These are phyloP conservation scores for Letharia lupina DNA, from an alignment of 495 filamentous ascomycete species.

Conservation along the genomic window DNA sequence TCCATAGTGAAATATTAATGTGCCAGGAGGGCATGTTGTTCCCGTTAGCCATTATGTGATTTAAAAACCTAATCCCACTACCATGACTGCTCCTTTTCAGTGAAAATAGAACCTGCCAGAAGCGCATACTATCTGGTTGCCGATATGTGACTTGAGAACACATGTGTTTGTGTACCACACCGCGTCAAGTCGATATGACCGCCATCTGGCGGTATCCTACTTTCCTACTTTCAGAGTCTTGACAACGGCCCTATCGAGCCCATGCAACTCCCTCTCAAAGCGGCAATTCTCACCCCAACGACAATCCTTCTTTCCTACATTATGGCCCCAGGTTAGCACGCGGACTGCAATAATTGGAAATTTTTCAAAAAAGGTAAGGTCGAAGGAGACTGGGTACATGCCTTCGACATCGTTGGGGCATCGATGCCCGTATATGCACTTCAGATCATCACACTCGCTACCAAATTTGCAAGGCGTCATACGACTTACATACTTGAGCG, in stretches of 20 bases:
- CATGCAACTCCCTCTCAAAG: constrained; percentile 42
- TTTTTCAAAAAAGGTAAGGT: not conserved
- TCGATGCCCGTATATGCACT: constrained; percentile 80
- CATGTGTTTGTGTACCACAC: not conserved
- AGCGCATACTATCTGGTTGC: not conserved
- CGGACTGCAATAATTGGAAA: not conserved
- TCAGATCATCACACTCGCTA: constrained; percentile 60
- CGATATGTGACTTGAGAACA: not conserved
- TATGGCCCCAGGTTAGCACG: not conserved
- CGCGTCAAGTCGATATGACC: not conserved
- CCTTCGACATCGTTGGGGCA: constrained; percentile 19
- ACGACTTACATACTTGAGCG: constrained; percentile 61
- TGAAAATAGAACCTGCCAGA: not conserved
- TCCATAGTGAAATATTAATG: not conserved
- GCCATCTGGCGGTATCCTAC: constrained; percentile 2
- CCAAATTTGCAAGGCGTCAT: constrained; percentile 73
- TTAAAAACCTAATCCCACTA: not conserved
- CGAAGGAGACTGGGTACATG: not conserved
- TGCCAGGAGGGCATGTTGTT: not conserved
- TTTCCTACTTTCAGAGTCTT: constrained; percentile 44
- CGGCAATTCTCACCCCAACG: constrained; percentile 45
- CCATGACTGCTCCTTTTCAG: not conserved
- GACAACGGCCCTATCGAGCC: constrained; percentile 45
- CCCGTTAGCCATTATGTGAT: not conserved
- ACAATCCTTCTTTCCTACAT: constrained; percentile 40